phyloP scores from a whole-genome alignment of 768 basidiomycete genomes.

The Clathrus columnatus region DNA sequence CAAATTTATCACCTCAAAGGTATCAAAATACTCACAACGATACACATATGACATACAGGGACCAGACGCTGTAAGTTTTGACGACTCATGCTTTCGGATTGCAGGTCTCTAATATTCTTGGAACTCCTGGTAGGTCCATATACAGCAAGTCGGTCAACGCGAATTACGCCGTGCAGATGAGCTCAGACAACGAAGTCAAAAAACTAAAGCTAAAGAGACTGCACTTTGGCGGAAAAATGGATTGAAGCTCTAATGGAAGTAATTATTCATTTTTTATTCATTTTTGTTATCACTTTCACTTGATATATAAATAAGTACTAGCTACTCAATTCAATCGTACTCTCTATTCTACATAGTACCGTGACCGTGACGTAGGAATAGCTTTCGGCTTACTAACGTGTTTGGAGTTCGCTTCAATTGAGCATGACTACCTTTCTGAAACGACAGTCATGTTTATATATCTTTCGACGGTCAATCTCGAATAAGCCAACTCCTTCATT shows the following conservation, averaged over 20 bases:
- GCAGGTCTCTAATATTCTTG: conserved; percentile 11
- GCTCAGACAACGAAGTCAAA: conserved; percentile 45
- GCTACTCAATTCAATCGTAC: background rate
- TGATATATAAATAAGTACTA: too few relatives aligned
- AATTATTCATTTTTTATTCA: too few relatives aligned
- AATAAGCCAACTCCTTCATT: too few relatives aligned
- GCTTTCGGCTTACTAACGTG: background rate
- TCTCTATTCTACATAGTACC: background rate
- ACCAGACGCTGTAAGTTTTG: conserved; percentile 58
- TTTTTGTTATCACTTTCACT: too few relatives aligned
- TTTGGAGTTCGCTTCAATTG: background rate
- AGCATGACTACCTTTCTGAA: background rate
- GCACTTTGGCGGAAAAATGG: conserved; percentile 50
- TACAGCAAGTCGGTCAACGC: conserved; percentile 87
- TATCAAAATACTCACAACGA: conserved; percentile 6
- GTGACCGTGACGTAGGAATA: background rate
- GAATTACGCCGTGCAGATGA: conserved; percentile 73
- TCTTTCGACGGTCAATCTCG: background rate
- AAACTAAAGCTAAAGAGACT: conserved; percentile 53
- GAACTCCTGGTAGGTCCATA: conserved; percentile 61
- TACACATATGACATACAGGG: conserved; percentile 48
- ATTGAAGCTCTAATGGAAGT: conserved; percentile 48
- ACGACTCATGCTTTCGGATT: background rate
- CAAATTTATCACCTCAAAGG: background rate
- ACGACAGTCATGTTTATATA: background rate